Percentiles rank a stretch among this genome's conserved stretches.
Evolutionary conservation across 2,329 filamentous ascomycete species (phyloP).

Genomic region (Aciculosporium take): DNA sequence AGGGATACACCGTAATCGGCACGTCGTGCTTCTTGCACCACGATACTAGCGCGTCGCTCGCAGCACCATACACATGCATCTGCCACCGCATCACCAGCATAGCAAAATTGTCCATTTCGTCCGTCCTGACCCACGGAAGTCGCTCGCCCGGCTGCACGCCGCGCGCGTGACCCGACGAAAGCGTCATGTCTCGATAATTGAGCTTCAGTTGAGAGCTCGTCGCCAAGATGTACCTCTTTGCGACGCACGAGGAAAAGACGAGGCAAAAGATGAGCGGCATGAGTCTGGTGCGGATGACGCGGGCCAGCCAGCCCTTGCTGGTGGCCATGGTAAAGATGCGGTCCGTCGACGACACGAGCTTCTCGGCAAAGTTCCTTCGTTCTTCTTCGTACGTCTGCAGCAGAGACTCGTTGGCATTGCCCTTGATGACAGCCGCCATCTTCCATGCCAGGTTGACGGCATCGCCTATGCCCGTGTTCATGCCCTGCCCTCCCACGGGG

Average conservation of each 20-base stretch:
- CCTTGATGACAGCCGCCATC: conserved; percentile 18
- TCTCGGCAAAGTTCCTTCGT: background rate
- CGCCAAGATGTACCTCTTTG: background rate
- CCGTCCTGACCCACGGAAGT: conserved; percentile 1
- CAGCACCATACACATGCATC: conserved; percentile 1
- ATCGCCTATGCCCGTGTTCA: conserved; percentile 44
- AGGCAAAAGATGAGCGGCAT: background rate
- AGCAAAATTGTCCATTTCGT: background rate
- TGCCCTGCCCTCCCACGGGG: conserved; percentile 41
- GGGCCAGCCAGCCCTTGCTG: background rate
- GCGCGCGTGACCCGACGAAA: background rate
- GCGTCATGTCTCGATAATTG: background rate
- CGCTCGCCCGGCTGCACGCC: background rate
- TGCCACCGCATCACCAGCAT: background rate
- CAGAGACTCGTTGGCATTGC: conserved; percentile 1
- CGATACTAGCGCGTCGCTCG: background rate
- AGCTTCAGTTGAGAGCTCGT: background rate
- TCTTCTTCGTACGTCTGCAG: conserved; percentile 1
- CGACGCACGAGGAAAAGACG: background rate
- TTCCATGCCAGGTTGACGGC: conserved; percentile 42
- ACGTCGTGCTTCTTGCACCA: background rate
- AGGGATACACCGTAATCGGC: background rate
- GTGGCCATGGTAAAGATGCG: conserved; percentile 1
- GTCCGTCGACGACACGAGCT: background rate
- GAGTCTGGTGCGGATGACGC: background rate